A percentile compares a stretch with the other conserved stretches of the same genome.
These are phyloP conservation scores for Colletotrichum limetticola DNA, from an alignment of 2,329 filamentous ascomycete species.

Conservation along the genomic window DNA sequence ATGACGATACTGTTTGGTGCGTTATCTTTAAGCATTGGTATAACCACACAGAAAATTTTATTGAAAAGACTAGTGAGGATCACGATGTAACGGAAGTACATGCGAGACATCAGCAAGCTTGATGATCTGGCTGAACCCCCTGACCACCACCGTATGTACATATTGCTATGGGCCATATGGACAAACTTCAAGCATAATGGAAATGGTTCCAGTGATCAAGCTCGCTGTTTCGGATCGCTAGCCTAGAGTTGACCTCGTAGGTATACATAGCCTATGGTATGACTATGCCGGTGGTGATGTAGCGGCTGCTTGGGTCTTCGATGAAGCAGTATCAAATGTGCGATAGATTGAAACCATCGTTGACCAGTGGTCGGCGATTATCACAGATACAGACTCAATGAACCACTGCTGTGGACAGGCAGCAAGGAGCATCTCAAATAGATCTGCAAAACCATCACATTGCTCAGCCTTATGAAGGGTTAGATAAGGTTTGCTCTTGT, in stretches of 20 bases:
- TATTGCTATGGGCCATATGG: neutral
- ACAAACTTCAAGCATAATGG: neutral
- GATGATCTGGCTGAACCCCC: neutral
- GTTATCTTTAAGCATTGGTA: neutral
- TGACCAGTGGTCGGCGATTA: too few species aligned
- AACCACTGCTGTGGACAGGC: too few species aligned
- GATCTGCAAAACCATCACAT: too few species aligned
- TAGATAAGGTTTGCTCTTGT: too few species aligned
- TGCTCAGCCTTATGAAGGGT: too few species aligned
- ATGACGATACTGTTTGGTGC: neutral
- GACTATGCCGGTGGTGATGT: neutral
- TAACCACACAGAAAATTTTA: neutral
- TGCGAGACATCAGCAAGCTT: neutral
- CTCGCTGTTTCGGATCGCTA: neutral
- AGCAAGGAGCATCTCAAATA: too few species aligned
- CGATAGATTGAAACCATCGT: too few species aligned
- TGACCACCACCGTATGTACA: neutral
- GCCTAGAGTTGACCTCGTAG: neutral
- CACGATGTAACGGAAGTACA: neutral
- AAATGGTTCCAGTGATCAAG: neutral
- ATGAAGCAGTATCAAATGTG: too few species aligned
- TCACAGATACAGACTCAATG: too few species aligned
- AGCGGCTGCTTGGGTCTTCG: neutral
- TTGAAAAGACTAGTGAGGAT: neutral
- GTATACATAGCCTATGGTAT: neutral